phyloP scores from a whole-genome alignment of 2,329 filamentous ascomycete species.

The Verticillium isaacii region DNA sequence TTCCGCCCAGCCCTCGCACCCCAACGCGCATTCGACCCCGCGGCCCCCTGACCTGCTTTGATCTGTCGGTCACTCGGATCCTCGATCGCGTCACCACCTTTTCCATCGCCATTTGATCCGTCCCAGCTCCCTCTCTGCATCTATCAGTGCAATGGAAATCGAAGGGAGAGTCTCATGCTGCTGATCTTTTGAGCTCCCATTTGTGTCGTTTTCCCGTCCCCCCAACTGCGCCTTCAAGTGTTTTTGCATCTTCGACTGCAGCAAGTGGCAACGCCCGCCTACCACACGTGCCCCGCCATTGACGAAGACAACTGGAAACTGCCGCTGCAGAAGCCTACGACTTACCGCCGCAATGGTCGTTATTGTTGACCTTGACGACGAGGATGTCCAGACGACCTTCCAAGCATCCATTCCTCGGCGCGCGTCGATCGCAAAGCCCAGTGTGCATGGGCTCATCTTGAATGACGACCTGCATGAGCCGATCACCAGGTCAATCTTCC shows the following conservation, averaged over 20 bases:
- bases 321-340: background rate
- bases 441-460: background rate
- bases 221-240: background rate
- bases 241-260: background rate
- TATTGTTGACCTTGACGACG: conserved; percentile 18
- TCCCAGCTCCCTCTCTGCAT: background rate
- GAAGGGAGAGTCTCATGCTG: background rate
- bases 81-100: background rate
- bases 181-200: background rate
- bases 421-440: background rate
- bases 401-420: conserved; percentile 1
- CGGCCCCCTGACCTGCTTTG: background rate
- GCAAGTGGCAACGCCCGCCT: background rate
- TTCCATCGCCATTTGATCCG: background rate
- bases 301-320: background rate
- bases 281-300: background rate
- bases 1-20: background rate
- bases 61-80: background rate
- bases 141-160: background rate
- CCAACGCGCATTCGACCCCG: background rate
- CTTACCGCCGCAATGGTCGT: conserved; percentile 9
- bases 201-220: background rate
- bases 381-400: conserved; percentile 8
- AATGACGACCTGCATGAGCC: conserved; percentile 1
- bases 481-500: conserved; percentile 2